phyloP scores from a whole-genome alignment of 257 asterid genomes.

The Orobanche coerulescens region DNA sequence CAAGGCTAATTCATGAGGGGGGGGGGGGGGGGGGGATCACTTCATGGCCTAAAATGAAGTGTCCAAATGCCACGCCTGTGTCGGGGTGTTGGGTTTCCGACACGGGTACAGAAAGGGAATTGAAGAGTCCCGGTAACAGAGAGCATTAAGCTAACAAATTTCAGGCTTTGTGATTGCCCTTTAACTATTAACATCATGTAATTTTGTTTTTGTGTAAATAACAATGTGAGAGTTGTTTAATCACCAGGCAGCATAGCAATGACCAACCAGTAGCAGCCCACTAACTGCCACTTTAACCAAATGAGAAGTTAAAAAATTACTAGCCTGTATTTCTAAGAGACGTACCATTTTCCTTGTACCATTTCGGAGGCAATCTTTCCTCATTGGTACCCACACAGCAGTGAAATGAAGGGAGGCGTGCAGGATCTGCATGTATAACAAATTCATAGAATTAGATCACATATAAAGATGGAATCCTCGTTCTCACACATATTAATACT shows the following conservation, averaged over 20 bases:
- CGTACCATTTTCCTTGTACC: slow-evolving; percentile 90
- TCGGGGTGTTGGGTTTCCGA: too few relatives aligned
- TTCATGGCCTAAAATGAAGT: too few relatives aligned
- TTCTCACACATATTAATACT: background rate
- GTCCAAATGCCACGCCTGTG: too few relatives aligned
- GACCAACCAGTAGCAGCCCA: background rate
- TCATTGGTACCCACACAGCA: slow-evolving; percentile 85
- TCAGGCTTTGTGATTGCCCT: background rate
- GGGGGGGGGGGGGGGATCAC: too few relatives aligned
- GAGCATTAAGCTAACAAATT: background rate
- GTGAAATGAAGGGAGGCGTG: slow-evolving; percentile 86
- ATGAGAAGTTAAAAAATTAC: background rate
- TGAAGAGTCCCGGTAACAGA: too few relatives aligned
- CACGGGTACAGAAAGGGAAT: too few relatives aligned
- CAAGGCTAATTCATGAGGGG: too few relatives aligned
- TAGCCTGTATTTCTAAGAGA: background rate
- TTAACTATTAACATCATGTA: too few relatives aligned
- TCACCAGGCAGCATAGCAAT: background rate
- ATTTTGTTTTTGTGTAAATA: background rate
- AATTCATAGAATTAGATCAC: slow-evolving; percentile 12
- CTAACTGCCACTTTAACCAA: background rate
- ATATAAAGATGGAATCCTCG: slow-evolving; percentile 6
- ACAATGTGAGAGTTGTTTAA: background rate
- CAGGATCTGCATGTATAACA: slow-evolving; percentile 58
- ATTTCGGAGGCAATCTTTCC: slow-evolving; percentile 69